phyloP scores from a whole-genome alignment of 106 monocot species.

The Triglochin maritima region DNA sequence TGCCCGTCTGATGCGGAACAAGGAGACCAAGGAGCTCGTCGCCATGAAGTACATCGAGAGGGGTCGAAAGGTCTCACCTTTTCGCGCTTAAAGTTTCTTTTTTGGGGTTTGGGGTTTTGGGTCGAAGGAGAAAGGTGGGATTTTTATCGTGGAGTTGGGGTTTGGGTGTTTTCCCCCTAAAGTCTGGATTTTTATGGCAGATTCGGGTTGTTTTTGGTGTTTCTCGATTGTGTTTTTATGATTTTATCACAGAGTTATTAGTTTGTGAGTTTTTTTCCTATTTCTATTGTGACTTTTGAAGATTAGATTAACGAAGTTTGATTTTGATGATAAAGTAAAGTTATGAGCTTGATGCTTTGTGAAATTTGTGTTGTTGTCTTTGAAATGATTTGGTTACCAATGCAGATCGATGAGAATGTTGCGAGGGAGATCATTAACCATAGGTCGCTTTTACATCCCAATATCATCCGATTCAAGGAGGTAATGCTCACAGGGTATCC shows the following conservation, averaged over 20 bases:
- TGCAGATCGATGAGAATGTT: constrained; percentile 85
- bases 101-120: neutral
- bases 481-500: constrained; percentile 9
- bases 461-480: constrained; percentile 95
- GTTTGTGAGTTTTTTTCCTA: neutral
- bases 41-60: constrained; percentile 97
- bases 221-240: neutral
- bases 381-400: too few relatives aligned
- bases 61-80: constrained; percentile 53
- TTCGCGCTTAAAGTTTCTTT: neutral
- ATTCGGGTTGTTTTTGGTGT: neutral
- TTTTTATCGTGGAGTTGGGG: too few relatives aligned
- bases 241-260: neutral
- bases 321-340: neutral
- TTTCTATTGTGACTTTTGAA: neutral
- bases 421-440: constrained; percentile 92
- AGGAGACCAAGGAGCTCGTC: constrained; percentile 87
- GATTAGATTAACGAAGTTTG: neutral
- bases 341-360: too few relatives aligned
- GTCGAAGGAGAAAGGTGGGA: too few relatives aligned
- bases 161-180: too few relatives aligned
- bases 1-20: constrained; percentile 82
- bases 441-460: constrained; percentile 72
- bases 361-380: too few relatives aligned
- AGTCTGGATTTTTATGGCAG: too few relatives aligned